Evolutionary conservation across 257 asterid genomes (phyloP).

Genomic region (Prunella vulgaris): DNA sequence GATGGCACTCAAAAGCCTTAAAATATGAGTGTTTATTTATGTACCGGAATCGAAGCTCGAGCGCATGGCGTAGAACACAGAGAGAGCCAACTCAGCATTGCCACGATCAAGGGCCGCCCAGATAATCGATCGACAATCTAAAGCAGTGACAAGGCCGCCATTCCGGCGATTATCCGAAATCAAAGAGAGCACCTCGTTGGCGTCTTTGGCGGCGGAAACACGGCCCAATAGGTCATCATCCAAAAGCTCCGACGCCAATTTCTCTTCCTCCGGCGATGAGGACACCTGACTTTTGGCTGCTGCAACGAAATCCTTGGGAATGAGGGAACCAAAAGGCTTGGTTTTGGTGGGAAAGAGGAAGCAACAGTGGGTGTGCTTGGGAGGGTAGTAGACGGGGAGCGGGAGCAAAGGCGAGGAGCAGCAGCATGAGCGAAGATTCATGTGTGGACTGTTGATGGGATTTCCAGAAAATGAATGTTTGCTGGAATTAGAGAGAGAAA

Average conservation of each 20-base stretch:
- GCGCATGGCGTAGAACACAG: slow-evolving; percentile 85
- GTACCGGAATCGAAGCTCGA: slow-evolving; percentile 65
- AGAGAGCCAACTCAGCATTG: slow-evolving; percentile 84
- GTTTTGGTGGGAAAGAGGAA: slow-evolving; percentile 27
- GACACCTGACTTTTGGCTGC: slow-evolving; percentile 30
- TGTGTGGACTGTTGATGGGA: slow-evolving; percentile 13
- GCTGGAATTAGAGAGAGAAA: not conserved
- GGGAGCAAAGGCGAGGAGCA: slow-evolving; percentile 33
- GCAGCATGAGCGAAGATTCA: slow-evolving; percentile 50
- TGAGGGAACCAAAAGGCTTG: slow-evolving; percentile 9
- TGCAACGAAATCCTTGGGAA: slow-evolving; percentile 17
- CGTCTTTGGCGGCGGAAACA: slow-evolving; percentile 58
- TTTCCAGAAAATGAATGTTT: not conserved
- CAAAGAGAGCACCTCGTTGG: slow-evolving; percentile 40
- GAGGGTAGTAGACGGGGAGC: slow-evolving; percentile 26
- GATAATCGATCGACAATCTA: slow-evolving; percentile 59
- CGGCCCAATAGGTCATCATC: slow-evolving; percentile 45
- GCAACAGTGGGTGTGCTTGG: slow-evolving; percentile 25
- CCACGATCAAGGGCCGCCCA: slow-evolving; percentile 78
- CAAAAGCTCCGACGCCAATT: slow-evolving; percentile 35
- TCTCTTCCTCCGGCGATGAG: slow-evolving; percentile 34
- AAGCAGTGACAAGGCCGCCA: slow-evolving; percentile 46
- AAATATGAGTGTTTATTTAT: not conserved
- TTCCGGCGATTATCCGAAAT: slow-evolving; percentile 39
- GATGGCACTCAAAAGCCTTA: not conserved